Base-by-base conservation (phyloP, 2,329 filamentous ascomycete genomes). In the Fusarium sp. region DNA sequence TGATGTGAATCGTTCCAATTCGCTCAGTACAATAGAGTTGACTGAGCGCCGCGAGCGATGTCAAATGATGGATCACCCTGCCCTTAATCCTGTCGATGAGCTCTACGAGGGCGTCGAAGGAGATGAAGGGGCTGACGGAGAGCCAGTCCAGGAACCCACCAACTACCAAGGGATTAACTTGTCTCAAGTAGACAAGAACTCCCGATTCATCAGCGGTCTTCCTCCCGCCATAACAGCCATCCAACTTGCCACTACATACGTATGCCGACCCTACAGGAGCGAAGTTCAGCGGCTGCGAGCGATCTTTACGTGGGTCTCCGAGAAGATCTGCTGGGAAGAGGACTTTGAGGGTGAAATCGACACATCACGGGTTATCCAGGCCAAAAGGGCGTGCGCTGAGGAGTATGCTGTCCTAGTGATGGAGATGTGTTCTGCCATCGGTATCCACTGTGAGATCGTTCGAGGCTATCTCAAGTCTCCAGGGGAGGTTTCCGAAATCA, bases 281-380 rank as follows among this genome's bases (percentile, higher is more conserved):
- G 96, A 98, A 77, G 94, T 98, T 2, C 96, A 99, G 81, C 90
- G 95, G 41, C 84, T 99, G 33, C 90, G 97, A 31, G 96, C 96
- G 22, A 98, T 99, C 71, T 99, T 98, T 79, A 98, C 94, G 3
- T 99, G 96, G 96, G 94, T 97, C 10, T 90, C 94, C n/a, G 96
- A 99, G 81, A 95, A 96, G 77, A 92, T 99, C 64, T 90, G 90
- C 38, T 99, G 96, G 96, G 96, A 99, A 80, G 96, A 98, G 78
- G 95, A 97, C 74, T 95, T 94, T 73, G 94, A 97, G 75, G 93
- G 92, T n/a, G 88, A 92, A 14, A 84, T 96, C 59, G 95, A 99
- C 80, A 92, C 95, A 6, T 89, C 93, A 62, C 90, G 94, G 52
- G 94, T 98, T 9, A 91, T 99, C 38, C 92, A 96, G 75, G 92